Base-by-base conservation (phyloP, 257 asterid genomes). In the Scutellaria galericulata region DNA sequence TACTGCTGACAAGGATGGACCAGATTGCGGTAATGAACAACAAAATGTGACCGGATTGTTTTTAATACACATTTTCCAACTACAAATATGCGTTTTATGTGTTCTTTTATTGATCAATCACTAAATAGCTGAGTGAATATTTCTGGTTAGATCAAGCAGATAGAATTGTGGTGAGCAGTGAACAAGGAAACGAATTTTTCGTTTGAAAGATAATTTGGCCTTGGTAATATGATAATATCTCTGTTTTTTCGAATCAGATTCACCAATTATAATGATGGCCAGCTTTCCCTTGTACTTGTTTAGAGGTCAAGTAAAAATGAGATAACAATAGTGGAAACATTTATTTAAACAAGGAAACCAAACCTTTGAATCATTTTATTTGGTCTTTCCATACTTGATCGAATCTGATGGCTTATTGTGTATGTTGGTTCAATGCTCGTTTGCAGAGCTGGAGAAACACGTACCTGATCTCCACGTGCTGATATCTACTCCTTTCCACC, bases 401-500 rank as follows among this genome's bases (percentile, higher is more conserved):
- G 7, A 9, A 56, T 46, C 55, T 37, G 50, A 74, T 45, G 37
- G 46, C 15, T 54, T 18, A 0, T 57, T 47, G 14, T 50, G 53
- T 72, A 31, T 67, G 54, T 9, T 52, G 52, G 15, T 54, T 63
- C 61, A 31, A 66, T 80, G 48, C 45, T 53, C 10, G 20, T 73
- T 47, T 71, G 80, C 94, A 95, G 99, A 90, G 83, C 99, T 95
- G 31, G 99, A 95, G 83, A 92, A 90, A 64, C 99, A 92, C 79
- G 84, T 95, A 45, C 91, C 96, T 4, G 99, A 95, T 72, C 92
- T 92, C 70, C 94, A 95, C 31, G 99, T 95, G 76, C 75, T 95
- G 83, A 95, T 95, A 57, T 81, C 94, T 0, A 95, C 99, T 66
- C 99, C 99, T 7, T 95, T 95, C 82, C 99, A 95, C 84, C 99